phyloP scores from a whole-genome alignment of 768 basidiomycete species.

The Hirschioporus abietinus region DNA sequence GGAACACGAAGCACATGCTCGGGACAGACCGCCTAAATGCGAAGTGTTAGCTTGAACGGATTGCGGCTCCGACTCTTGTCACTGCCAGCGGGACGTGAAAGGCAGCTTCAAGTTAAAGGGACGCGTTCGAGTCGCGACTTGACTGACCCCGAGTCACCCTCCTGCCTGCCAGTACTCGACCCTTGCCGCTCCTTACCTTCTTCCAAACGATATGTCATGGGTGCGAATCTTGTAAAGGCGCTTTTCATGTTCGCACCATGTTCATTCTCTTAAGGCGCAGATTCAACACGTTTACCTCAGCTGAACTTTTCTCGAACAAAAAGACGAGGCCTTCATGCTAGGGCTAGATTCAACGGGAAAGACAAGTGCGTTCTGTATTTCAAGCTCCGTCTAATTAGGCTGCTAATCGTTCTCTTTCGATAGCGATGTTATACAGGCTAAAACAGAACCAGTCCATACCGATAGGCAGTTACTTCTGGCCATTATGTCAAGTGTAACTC shows the following conservation, averaged over 20 bases:
- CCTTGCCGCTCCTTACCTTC: too few species aligned
- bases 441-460: conserved; percentile 98
- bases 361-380: conserved; percentile 73
- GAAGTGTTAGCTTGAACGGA: too few species aligned
- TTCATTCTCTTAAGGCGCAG: too few species aligned
- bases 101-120: too few species aligned
- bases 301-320: conserved; percentile 99
- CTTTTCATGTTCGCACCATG: conserved; percentile 43
- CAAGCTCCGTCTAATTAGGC: conserved; percentile 11
- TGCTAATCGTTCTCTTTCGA: conserved; percentile 11
- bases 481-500: neutral
- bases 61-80: too few species aligned
- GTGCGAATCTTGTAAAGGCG: conserved; percentile 83
- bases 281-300: too few species aligned
- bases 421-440: conserved; percentile 97
- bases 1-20: too few species aligned
- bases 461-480: conserved; percentile 55
- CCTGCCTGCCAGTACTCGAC: too few species aligned
- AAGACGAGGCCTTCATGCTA: conserved; percentile 98
- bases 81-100: too few species aligned
- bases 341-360: conserved; percentile 98
- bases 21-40: too few species aligned
- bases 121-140: too few species aligned
- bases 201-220: conserved; percentile 44
- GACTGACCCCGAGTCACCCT: too few species aligned